A percentile compares a stretch with the other conserved stretches of the same genome.
phyloP scores from a whole-genome alignment of 495 filamentous ascomycete genomes.

The Neurospora hispaniola region DNA sequence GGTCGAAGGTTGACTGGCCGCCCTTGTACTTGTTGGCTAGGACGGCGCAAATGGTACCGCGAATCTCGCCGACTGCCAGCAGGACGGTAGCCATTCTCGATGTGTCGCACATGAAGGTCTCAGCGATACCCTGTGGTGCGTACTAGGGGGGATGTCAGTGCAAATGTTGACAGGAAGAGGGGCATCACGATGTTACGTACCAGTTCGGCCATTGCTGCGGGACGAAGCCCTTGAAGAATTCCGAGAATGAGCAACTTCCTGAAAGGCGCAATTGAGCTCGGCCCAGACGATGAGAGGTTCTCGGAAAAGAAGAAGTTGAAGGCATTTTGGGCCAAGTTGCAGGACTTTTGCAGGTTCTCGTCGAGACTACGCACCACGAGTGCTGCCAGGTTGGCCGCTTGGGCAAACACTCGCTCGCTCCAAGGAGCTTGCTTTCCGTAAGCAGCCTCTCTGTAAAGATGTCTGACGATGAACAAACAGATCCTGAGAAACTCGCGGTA shows the following conservation, averaged over 20 bases:
- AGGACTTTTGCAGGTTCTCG: constrained; percentile 17
- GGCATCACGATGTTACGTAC: constrained; percentile 21
- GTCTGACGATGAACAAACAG: constrained; percentile 13
- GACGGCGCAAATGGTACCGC: constrained; percentile 20
- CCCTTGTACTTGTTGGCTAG: constrained; percentile 28
- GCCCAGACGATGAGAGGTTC: background rate
- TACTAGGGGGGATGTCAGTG: constrained; percentile 16
- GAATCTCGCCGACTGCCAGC: constrained; percentile 11
- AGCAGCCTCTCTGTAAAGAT: constrained; percentile 13
- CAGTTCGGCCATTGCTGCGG: constrained; percentile 22
- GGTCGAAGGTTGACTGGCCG: constrained; percentile 17
- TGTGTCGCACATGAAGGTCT: constrained; percentile 16
- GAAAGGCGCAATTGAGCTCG: background rate
- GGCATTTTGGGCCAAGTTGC: constrained; percentile 18
- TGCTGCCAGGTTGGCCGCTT: constrained; percentile 20
- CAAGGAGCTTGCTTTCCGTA: constrained; percentile 6
- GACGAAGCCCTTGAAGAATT: constrained; percentile 33
- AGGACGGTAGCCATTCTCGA: background rate
- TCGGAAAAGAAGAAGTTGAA: constrained; percentile 22
- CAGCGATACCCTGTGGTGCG: constrained; percentile 13
- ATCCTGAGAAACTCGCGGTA: constrained; percentile 18
- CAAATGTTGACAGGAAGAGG: background rate
- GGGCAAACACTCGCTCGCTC: constrained; percentile 15
- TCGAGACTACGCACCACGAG: constrained; percentile 17
- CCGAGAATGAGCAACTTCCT: constrained; percentile 26